A percentile compares a stretch with the other conserved stretches of the same genome.
Conservation (phyloP, 2,329 filamentous ascomycete genomes). For the Diplodia corticola region DNA sequence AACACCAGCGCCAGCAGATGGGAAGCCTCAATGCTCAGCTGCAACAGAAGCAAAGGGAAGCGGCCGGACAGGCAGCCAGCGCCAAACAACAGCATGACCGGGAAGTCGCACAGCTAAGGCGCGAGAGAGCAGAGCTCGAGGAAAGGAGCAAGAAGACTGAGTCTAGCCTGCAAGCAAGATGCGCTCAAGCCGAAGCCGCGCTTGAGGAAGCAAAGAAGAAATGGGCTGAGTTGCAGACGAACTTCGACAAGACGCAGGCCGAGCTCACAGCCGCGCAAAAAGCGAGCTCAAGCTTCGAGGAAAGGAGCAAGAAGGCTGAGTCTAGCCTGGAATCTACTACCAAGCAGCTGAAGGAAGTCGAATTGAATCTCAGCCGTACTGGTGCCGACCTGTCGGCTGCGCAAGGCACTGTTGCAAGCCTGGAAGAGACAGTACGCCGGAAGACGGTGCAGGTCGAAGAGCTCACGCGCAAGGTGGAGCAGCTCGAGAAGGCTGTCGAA, state of each 20-base stretch:
- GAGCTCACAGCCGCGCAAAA: constrained; percentile 25
- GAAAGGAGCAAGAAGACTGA: constrained; percentile 27
- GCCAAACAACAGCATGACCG: constrained; percentile 39
- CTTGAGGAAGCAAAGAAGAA: constrained; percentile 27
- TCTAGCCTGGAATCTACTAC: constrained; percentile 9
- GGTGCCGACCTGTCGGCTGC: neutral
- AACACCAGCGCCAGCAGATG: constrained; percentile 48
- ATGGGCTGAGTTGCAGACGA: constrained; percentile 47
- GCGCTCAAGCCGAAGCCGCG: constrained; percentile 22
- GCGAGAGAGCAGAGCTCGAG: constrained; percentile 32
- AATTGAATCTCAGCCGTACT: constrained; percentile 14
- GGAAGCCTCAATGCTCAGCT: constrained; percentile 39
- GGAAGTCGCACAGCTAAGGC: constrained; percentile 33
- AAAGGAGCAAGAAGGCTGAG: constrained; percentile 19
- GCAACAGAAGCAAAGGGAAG: constrained; percentile 36
- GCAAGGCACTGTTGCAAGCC: constrained; percentile 22
- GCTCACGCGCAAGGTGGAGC: constrained; percentile 22
- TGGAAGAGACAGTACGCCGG: constrained; percentile 28
- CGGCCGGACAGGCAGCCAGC: constrained; percentile 30
- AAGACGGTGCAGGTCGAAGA: constrained; percentile 22
- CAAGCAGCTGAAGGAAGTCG: constrained; percentile 21
- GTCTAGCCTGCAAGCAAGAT: constrained; percentile 31
- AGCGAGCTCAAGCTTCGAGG: constrained; percentile 17
- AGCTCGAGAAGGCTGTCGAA: constrained; percentile 17
- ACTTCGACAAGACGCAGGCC: constrained; percentile 35